phyloP scores from a whole-genome alignment of 208 protist species.

The Trichomonas tenax region DNA sequence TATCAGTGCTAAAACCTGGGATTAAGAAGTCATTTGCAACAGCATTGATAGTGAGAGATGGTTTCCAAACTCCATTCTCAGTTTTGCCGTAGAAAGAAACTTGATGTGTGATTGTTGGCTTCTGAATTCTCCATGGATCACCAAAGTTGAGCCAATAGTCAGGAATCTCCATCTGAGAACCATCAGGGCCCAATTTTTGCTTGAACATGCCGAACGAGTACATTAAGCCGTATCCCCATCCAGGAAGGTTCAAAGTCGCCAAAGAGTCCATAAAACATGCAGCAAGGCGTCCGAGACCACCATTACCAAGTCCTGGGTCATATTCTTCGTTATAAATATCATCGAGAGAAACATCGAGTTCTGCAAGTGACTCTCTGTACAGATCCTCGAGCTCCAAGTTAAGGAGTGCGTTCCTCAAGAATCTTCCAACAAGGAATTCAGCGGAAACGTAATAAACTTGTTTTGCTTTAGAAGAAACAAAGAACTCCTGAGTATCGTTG shows the following conservation, averaged over 20 bases:
- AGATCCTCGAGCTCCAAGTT: background rate
- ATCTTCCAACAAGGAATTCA: background rate
- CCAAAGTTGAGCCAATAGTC: conserved; percentile 13
- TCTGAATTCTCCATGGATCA: background rate
- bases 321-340: background rate
- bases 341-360: background rate
- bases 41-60: background rate
- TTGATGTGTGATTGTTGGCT: background rate
- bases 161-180: background rate
- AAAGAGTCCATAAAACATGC: conserved; percentile 14
- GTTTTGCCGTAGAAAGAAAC: background rate
- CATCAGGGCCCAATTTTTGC: background rate
- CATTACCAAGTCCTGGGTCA: conserved; percentile 3
- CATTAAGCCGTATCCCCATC: background rate
- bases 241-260: background rate
- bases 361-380: background rate
- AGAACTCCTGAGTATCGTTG: conserved; percentile 45
- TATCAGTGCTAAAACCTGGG: background rate
- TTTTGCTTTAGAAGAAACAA: conserved; percentile 34
- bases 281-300: conserved; percentile 14
- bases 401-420: background rate
- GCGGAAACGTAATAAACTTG: background rate
- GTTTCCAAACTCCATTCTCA: background rate
- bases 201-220: background rate
- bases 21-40: background rate